Evolutionary conservation across 495 filamentous ascomycete species (phyloP).

Genomic region (Penicillium ucsense): DNA sequence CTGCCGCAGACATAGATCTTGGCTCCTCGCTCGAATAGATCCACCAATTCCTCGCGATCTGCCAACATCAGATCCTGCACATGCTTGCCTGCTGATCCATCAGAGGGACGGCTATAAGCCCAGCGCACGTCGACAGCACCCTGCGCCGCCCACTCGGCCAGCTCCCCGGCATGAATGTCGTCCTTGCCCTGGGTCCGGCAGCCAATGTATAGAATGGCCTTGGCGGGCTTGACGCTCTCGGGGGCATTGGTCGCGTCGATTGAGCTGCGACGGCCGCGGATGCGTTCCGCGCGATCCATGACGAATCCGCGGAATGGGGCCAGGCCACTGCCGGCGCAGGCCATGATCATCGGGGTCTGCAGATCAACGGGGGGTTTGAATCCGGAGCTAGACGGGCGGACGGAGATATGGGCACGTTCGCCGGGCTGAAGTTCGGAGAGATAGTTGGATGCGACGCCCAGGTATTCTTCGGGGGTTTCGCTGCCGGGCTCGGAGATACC

Average conservation of each 20-base stretch:
- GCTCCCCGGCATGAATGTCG: conserved; percentile 50
- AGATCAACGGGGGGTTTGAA: conserved; percentile 59
- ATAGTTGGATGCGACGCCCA: conserved; percentile 52
- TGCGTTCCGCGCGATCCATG: conserved; percentile 52
- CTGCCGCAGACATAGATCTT: conserved; percentile 62
- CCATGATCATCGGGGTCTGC: conserved; percentile 56
- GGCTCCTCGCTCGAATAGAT: conserved; percentile 48
- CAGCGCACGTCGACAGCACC: conserved; percentile 51
- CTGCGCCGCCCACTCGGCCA: conserved; percentile 44
- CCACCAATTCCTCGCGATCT: conserved; percentile 40
- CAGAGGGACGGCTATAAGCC: conserved; percentile 39
- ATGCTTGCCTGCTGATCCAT: conserved; percentile 33
- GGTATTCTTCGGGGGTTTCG: conserved; percentile 25
- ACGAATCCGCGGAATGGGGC: conserved; percentile 65
- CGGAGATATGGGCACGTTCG: conserved; percentile 52
- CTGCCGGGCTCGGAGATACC: conserved; percentile 18
- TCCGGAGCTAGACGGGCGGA: conserved; percentile 44
- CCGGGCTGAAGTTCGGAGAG: conserved; percentile 46
- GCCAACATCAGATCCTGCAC: conserved; percentile 54
- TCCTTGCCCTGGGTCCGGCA: conserved; percentile 50
- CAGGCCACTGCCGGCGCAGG: conserved; percentile 47
- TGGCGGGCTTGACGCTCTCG: conserved; percentile 33
- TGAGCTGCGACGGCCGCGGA: conserved; percentile 34
- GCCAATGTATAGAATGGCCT: conserved; percentile 54
- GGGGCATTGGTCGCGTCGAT: conserved; percentile 3